phyloP scores from a whole-genome alignment of 2,329 filamentous ascomycete species.

The Neurospora sp. region DNA sequence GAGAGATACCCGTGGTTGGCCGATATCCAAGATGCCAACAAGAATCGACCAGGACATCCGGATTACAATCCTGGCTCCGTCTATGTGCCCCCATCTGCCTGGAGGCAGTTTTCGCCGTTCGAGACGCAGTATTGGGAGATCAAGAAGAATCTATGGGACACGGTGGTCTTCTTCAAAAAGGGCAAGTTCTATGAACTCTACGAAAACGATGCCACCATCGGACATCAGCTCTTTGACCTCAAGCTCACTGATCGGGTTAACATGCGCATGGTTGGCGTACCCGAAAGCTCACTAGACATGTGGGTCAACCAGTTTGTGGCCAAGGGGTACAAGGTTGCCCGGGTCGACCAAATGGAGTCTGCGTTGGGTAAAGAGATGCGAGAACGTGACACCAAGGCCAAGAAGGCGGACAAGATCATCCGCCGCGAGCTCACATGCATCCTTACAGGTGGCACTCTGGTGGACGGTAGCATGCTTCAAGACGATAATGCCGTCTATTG shows the following conservation, averaged over 20 bases:
- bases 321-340: constrained; percentile 93
- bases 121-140: constrained; percentile 99
- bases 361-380: constrained; percentile 97
- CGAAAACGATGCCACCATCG: constrained; percentile 93
- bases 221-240: constrained; percentile 91
- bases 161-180: constrained; percentile 99
- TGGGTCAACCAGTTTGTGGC: constrained; percentile 99
- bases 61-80: constrained; percentile 88
- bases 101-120: constrained; percentile 78
- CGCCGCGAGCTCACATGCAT: constrained; percentile 83
- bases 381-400: constrained; percentile 64
- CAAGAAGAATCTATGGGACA: constrained; percentile 96
- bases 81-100: constrained; percentile 76
- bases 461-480: constrained; percentile 93
- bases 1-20: constrained; percentile 86
- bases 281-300: constrained; percentile 86
- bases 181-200: constrained; percentile 99
- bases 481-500: constrained; percentile 97
- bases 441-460: constrained; percentile 82
- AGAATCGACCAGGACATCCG: constrained; percentile 64
- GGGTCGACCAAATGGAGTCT: constrained; percentile 94
- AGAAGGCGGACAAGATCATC: constrained; percentile 88
- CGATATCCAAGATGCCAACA: constrained; percentile 73
- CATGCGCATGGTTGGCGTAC: constrained; percentile 99
- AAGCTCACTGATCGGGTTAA: constrained; percentile 98